Evolutionary conservation across 768 basidiomycete genomes (phyloP).

Genomic region (Paxillus rubicundulus): DNA sequence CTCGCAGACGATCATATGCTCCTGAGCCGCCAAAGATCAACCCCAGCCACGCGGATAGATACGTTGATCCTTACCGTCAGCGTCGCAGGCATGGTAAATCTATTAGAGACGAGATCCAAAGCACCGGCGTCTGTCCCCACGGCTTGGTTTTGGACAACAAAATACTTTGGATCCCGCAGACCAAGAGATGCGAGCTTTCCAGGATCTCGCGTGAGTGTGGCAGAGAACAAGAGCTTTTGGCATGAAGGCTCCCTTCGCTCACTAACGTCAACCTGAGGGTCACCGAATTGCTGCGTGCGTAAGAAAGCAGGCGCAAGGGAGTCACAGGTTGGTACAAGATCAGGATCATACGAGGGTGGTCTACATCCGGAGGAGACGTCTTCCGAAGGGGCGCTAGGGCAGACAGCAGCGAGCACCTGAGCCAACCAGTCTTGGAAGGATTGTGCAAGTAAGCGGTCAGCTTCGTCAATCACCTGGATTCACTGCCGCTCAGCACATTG

Average conservation of each 20-base stretch:
- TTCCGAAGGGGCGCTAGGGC: conserved; percentile 33
- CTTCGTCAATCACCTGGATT: conserved; percentile 90
- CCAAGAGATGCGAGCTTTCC: conserved; percentile 85
- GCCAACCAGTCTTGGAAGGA: conserved; percentile 96
- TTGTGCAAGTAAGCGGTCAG: conserved; percentile 91
- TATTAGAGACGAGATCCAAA: conserved; percentile 63
- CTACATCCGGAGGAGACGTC: background rate
- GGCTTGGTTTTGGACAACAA: conserved; percentile 66
- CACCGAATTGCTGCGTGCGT: conserved; percentile 14
- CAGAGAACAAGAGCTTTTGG: conserved; percentile 95
- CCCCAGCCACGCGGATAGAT: background rate
- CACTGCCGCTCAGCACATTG: background rate
- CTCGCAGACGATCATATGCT: conserved; percentile 82
- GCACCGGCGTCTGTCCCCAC: conserved; percentile 37
- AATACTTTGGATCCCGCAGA: conserved; percentile 79
- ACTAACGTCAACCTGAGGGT: conserved; percentile 47
- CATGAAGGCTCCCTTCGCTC: conserved; percentile 67
- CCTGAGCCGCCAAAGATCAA: conserved; percentile 44
- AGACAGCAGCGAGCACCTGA: conserved; percentile 76
- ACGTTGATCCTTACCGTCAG: conserved; percentile 52
- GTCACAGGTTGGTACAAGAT: conserved; percentile 25
- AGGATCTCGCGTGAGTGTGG: conserved; percentile 92
- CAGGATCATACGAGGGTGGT: conserved; percentile 6
- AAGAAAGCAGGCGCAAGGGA: conserved; percentile 63
- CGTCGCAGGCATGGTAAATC: conserved; percentile 77